These are phyloP conservation scores for Endotrypanum monterogeii DNA, from an alignment of 208 protist species.

Conservation along the genomic window DNA sequence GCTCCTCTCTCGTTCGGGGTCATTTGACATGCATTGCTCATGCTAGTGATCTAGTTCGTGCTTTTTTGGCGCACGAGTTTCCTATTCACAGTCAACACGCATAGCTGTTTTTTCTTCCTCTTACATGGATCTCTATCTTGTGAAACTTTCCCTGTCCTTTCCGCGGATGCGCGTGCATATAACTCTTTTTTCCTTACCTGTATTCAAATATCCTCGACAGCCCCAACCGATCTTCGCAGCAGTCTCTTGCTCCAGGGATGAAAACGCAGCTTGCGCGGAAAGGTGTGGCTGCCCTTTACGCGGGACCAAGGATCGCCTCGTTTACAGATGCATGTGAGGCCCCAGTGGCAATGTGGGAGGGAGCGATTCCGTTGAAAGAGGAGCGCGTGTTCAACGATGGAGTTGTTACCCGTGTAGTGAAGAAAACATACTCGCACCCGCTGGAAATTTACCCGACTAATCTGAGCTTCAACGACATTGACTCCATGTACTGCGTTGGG, in stretches of 20 bases:
- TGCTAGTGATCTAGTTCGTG: too few species aligned
- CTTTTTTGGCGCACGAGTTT: too few species aligned
- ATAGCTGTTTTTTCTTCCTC: too few species aligned
- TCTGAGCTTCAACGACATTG: conserved; percentile 84
- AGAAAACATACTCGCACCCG: conserved; percentile 83
- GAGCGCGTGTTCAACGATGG: conserved; percentile 59
- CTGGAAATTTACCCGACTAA: conserved; percentile 56
- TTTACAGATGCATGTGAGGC: conserved; percentile 91
- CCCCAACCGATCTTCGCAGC: background rate
- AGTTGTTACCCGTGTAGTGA: conserved; percentile 47
- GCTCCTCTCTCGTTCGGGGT: too few species aligned
- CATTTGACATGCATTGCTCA: too few species aligned
- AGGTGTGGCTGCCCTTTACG: conserved; percentile 62
- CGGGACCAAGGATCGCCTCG: conserved; percentile 49
- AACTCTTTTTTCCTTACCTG: background rate
- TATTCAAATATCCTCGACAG: background rate
- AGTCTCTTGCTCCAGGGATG: conserved; percentile 30
- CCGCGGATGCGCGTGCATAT: background rate
- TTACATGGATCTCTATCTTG: background rate
- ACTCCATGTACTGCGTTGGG: conserved; percentile 91
- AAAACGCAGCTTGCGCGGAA: conserved; percentile 49
- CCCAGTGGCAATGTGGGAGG: conserved; percentile 83
- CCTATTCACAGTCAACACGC: too few species aligned
- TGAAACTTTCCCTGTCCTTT: background rate
- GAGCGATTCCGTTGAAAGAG: conserved; percentile 82